phyloP scores from a whole-genome alignment of 768 basidiomycete species.

The Ephemerocybe angulata region DNA sequence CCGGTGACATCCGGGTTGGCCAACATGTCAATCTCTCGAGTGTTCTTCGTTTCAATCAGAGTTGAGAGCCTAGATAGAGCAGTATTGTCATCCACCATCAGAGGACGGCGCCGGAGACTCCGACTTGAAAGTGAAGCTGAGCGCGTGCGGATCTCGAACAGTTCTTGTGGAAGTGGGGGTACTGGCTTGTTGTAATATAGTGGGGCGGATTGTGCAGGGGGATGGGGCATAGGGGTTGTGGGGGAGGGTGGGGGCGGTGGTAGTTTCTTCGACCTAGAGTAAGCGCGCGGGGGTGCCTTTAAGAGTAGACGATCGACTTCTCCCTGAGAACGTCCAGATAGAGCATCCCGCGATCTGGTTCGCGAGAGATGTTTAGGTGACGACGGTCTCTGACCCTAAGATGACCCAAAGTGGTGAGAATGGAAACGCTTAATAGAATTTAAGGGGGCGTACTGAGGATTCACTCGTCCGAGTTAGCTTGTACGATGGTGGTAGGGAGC shows the following conservation, averaged over 20 bases:
- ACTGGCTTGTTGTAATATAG: conserved; percentile 30
- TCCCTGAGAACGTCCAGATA: conserved; percentile 6
- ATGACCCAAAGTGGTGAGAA: conserved; percentile 4
- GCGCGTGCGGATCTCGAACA: conserved; percentile 20
- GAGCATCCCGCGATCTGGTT: conserved; percentile 1
- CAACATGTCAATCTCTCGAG: conserved; percentile 31
- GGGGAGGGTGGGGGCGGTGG: conserved; percentile 37
- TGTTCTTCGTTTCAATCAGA: conserved; percentile 33
- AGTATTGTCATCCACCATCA: conserved; percentile 38
- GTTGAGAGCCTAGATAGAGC: conserved; percentile 30
- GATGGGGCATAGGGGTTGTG: conserved; percentile 36
- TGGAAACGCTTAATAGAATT: background rate
- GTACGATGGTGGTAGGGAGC: conserved; percentile 4
- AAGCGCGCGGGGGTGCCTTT: conserved; percentile 5
- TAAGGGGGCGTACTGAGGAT: background rate
- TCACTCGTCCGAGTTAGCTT: conserved; percentile 1
- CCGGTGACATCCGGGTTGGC: conserved; percentile 25
- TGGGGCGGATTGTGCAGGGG: conserved; percentile 23
- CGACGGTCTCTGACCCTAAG: conserved; percentile 7
- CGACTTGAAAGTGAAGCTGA: conserved; percentile 26
- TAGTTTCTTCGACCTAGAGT: conserved; percentile 11
- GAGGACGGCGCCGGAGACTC: conserved; percentile 34
- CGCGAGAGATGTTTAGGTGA: conserved; percentile 6
- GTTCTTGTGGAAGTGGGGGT: conserved; percentile 27
- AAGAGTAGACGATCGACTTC: background rate